Evolutionary conservation across 116 monocot genomes (phyloP), one percentile per base, ranked within the genome.

Genomic region (Dioscorea cayenensis): DNA sequence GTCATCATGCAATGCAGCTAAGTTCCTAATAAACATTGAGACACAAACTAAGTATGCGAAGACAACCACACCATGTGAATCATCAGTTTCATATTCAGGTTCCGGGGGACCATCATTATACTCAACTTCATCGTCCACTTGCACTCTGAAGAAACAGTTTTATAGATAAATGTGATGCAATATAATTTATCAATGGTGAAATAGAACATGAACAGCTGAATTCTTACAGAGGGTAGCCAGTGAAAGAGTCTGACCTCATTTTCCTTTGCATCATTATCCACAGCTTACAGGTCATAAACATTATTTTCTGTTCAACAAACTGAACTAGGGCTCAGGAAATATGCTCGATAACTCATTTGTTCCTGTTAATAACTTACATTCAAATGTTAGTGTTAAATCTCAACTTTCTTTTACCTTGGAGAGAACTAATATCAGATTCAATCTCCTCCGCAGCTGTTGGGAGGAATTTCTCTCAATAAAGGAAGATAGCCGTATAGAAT

Each of bases 251-350:
- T 35, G n/a, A 81, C 80, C 25, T 66, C 76, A 35, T 48, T 66
- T 66, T 35, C 69, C 65, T 51, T 64, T 28, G 62, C n/a, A 52
- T 61, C 70, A 28, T 85, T 78, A 55, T 80, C 80, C 61, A 89
- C 83, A 49, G 88, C 88, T 66, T 94, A 90, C 67, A 94, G 66
- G 43, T 94, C 90, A 80, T 90, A 94, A 12, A 94, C 88, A 75
- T 82, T 88, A 65, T 70, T 64, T 37, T 85, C 90, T 87, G 68
- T 48, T 75, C 49, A 68, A 25, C 10, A 64, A 51, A 62, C 7
- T 20, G 4, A 69, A 7, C 4, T 13, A 49, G 49, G 49, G 63
- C 13, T 74, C 1, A 66, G 37, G 2, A 58, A n/a, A 28, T 7
- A 36, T 20, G n/a, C 8, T 36, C 1, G 6, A 36, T 16, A 17